Base-by-base conservation (phyloP, 331 rosid species). In the Quercus lobata region DNA sequence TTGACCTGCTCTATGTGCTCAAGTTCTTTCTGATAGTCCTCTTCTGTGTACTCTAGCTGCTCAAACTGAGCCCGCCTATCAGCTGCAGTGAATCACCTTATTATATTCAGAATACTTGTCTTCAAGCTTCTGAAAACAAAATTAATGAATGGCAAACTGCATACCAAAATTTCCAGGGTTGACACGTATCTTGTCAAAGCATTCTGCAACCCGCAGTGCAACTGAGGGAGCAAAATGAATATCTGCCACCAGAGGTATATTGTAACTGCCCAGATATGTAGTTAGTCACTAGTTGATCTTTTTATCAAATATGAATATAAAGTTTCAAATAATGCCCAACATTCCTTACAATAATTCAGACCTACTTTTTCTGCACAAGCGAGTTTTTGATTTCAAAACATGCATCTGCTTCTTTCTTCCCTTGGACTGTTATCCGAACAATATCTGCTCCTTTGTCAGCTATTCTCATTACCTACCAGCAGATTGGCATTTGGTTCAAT, bases 181-280 rank as follows among this genome's bases (percentile, higher is more conserved):
- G 87, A 96, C 99, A 83, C 99, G 99, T 80, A 96, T 96, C 90
- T 96, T 96, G 18, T 96, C 99, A 84, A 96, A 96, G 90, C 99
- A 96, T 37, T 96, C 99, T 74, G 99, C 97, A 57, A 96, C 99
- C 56, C 99, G 90, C 88, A 96, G 72, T 52, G 99, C 99, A 78
- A 96, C 87, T 34, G 99, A 1, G 2, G 99, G 99, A 75, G 99
- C 99, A 93, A 96, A 96, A 84, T 96, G 99, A 85, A 96, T 96
- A 81, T 96, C 99, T 74, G 99, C 99, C 75, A 96, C 99, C 84
- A 96, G 89, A 35, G 99, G 97, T 84, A 93, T 89, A 84, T 93
- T 88, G 87, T 93, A 96, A 84, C 99, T 96, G 97, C 87, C 88
- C 75, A 84, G 15, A 73, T 35, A 73, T 61, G 37, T 70, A 49